Evolutionary conservation across 805 yeast species (phyloP).

Genomic region (Saturnispora dispora): DNA sequence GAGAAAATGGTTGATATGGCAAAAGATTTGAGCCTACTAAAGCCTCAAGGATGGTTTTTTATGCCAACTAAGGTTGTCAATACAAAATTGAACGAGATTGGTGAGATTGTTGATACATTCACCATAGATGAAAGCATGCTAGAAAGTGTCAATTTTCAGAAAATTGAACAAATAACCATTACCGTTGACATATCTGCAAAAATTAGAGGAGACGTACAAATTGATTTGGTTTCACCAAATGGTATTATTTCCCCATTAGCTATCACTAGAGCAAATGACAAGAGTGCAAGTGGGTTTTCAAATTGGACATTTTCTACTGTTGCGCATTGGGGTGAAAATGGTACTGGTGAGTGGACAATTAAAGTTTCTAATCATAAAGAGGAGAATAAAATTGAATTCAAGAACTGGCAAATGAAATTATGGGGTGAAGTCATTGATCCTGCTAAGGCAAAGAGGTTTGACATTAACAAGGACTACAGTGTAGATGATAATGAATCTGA

Average conservation of each 20-base stretch:
- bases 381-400: conserved; percentile 34
- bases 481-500: conserved; percentile 15
- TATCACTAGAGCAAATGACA: conserved; percentile 52
- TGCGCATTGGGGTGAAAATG: conserved; percentile 93
- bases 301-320: conserved; percentile 94
- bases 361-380: conserved; percentile 43
- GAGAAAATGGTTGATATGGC: conserved; percentile 65
- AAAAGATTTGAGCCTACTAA: conserved; percentile 50
- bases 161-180: conserved; percentile 80
- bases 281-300: conserved; percentile 45
- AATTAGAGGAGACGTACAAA: conserved; percentile 60
- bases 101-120: conserved; percentile 30
- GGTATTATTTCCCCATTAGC: conserved; percentile 73
- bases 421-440: conserved; percentile 76
- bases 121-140: conserved; percentile 42
- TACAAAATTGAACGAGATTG: conserved; percentile 16
- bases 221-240: conserved; percentile 61
- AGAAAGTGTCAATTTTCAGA: conserved; percentile 48
- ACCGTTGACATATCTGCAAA: conserved; percentile 60
- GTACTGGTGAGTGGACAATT: conserved; percentile 75
- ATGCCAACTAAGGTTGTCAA: conserved; percentile 33
- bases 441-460: conserved; percentile 48
- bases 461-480: conserved; percentile 40
- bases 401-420: conserved; percentile 66
- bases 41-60: conserved; percentile 82